phyloP scores from a whole-genome alignment of 768 basidiomycete genomes.

The Kwoniella botswanensis region DNA sequence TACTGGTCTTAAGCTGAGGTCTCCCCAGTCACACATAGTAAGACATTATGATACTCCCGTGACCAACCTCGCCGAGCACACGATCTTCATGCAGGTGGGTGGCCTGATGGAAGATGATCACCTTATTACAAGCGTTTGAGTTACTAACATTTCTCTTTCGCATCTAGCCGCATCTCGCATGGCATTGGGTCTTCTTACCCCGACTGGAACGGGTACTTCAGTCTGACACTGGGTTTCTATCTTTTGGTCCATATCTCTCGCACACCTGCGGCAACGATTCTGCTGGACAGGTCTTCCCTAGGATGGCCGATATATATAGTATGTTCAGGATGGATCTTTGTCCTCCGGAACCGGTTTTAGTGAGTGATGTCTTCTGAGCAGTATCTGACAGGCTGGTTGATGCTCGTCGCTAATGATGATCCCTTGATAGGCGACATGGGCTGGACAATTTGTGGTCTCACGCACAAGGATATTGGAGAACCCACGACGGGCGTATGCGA shows the following conservation, averaged over 20 bases:
- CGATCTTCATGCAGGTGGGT: constrained; percentile 52
- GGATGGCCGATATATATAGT: constrained; percentile 54
- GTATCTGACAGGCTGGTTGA: neutral
- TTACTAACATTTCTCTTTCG: too few species aligned
- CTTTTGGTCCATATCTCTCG: constrained; percentile 53
- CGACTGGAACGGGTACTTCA: constrained; percentile 37
- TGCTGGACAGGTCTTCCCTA: constrained; percentile 40
- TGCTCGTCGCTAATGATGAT: too few species aligned
- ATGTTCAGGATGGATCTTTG: constrained; percentile 51
- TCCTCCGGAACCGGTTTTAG: constrained; percentile 38
- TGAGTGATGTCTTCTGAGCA: constrained; percentile 8
- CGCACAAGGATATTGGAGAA: constrained; percentile 47
- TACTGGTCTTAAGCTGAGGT: neutral
- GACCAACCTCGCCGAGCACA: constrained; percentile 46
- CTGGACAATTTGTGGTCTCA: constrained; percentile 55
- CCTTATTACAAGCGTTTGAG: too few species aligned
- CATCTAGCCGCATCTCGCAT: constrained; percentile 54
- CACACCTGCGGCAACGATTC: constrained; percentile 47
- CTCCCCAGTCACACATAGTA: constrained; percentile 47
- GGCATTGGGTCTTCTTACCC: constrained; percentile 49
- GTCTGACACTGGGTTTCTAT: constrained; percentile 48
- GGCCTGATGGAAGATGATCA: neutral
- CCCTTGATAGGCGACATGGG: constrained; percentile 47
- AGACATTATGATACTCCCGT: constrained; percentile 42
- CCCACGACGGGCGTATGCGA: constrained; percentile 38